Evolutionary conservation across 1,139 yeast genomes (phyloP), one percentile per base, ranked within the genome.

Genomic region (Yamadazyma kanchanaburiensis): DNA sequence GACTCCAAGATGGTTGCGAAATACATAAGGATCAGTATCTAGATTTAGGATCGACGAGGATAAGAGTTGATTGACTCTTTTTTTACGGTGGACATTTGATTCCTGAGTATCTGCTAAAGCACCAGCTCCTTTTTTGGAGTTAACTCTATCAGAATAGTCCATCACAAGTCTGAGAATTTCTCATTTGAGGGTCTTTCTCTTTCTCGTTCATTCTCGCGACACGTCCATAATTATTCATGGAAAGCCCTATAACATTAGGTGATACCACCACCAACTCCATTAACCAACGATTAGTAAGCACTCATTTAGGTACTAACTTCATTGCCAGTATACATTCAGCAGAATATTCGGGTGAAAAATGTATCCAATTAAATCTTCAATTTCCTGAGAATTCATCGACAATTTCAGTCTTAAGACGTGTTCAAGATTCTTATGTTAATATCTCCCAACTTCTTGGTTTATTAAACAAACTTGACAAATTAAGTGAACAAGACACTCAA

Each of bases 1-100:
- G 27, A 77, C 58, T 2, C 95, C 95, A 13, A 80, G 56, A 46
- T 81, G 87, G 50, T 83, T 85, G 42, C 76, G 70, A 53, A 77
- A 74, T 12, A 84, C 83, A 53, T 84, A 86, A 1, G 95, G 95
- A 48, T 86, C 87, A 30, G 74, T 72, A 25, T 80, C 86, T 6
- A 85, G 56, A 48, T 83, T 80, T 12, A 81, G 65, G 3, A 64
- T 64, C 28, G 78, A 72, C 5, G 80, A 72, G 18, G 80, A 62
- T 21, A 86, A 69, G 25, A 86, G 68, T 46, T 81, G 79, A 25
- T 76, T 67, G 16, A 84, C 69, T 18, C 94, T 64, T 36, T 78
- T 75, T 34, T 77, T 65, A 20, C 87, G 64, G 34, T 80, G 81
- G 1, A 78, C 77, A 45, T 82, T 81, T 6, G 80, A 65, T 45